Evolutionary conservation across 1,284 basidiomycete species (phyloP).

Genomic region (Cutaneotrichosporon sp.): DNA sequence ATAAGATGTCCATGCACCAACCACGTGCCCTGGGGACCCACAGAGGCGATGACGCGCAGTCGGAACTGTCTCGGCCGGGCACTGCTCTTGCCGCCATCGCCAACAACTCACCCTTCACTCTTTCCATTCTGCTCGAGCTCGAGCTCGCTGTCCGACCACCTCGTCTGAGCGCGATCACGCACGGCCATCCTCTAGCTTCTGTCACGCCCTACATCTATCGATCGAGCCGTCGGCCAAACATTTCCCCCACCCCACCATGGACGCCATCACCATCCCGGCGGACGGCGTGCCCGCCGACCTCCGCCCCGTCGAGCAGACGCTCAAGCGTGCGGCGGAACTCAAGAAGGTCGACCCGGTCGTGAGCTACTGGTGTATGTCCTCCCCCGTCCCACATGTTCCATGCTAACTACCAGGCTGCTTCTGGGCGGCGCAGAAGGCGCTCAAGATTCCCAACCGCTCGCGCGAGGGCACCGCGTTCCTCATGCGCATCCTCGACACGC

Average conservation of each 20-base stretch:
- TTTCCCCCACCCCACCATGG: constrained; percentile 24
- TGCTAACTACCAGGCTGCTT: constrained; percentile 66
- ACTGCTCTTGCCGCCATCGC: too few species aligned
- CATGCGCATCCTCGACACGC: constrained; percentile 69
- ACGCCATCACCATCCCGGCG: constrained; percentile 45
- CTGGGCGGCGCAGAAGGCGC: constrained; percentile 85
- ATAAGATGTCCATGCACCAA: neutral
- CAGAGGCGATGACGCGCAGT: neutral
- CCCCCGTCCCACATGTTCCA: too few species aligned
- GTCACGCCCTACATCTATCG: neutral
- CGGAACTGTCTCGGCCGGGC: too few species aligned
- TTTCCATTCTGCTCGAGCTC: too few species aligned
- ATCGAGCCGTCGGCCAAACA: neutral
- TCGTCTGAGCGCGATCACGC: neutral
- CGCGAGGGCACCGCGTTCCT: constrained; percentile 70
- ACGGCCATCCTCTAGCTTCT: neutral
- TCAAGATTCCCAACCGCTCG: constrained; percentile 65
- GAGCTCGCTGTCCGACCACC: neutral
- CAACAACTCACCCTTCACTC: too few species aligned
- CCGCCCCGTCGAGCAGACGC: constrained; percentile 67
- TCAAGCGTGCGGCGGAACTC: constrained; percentile 89
- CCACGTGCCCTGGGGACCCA: neutral
- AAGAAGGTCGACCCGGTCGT: constrained; percentile 78
- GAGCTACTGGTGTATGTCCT: constrained; percentile 90
- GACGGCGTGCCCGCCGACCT: constrained; percentile 52